Base-by-base conservation (phyloP, 352 stramenopile genomes). In the Phytophthora nicotianae region DNA sequence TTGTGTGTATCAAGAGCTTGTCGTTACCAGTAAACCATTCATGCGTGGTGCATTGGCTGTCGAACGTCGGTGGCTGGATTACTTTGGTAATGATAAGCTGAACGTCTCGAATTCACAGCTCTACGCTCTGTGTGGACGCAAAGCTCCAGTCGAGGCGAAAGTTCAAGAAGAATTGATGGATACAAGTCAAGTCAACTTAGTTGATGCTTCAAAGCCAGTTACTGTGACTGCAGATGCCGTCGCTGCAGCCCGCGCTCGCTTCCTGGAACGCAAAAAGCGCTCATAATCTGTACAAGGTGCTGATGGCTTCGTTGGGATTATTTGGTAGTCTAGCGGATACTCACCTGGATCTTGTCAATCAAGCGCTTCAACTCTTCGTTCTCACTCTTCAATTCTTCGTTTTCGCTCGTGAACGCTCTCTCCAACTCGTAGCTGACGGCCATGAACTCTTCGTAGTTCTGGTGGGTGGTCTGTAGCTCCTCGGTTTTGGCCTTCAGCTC, bases 1-100 rank as follows among this genome's bases (percentile, higher is more conserved):
- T 43, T 92, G 83, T 45, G 53, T 94, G 2, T 92, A 86, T 50
- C 81, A 90, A 2, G 81, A 94, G 52, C 76, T 94, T 33, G 82
- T 92, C 23, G 68, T 77, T 38, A 91, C 83, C 16, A 90, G 76
- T 62, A 86, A 83, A 11, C 75, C 76, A 13, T 94, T 88, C 55
- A 81, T 94, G 74, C 86, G 83, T 20, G 47, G 75, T 46, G 68
- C 79, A 13, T 42, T 91, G 5, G 68, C 70, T 37, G 77, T 89
- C 1, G 76, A 89, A 0, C 57, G 60, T 37, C 35, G 48, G 21
- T 94, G 86, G 86, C 58, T 94, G 4, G 70, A 76, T 6, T 21
- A 74, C 14, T 88, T 79, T 51, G 60, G 58, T 20, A 64, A 56
- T 19, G 63, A 56, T 29, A 82, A 81, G 33, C 10, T 70, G 5